A percentile compares a stretch with the other conserved stretches of the same genome.
phyloP scores from a whole-genome alignment of 73 alveolate species.

The Tetrahymena thermophila region DNA sequence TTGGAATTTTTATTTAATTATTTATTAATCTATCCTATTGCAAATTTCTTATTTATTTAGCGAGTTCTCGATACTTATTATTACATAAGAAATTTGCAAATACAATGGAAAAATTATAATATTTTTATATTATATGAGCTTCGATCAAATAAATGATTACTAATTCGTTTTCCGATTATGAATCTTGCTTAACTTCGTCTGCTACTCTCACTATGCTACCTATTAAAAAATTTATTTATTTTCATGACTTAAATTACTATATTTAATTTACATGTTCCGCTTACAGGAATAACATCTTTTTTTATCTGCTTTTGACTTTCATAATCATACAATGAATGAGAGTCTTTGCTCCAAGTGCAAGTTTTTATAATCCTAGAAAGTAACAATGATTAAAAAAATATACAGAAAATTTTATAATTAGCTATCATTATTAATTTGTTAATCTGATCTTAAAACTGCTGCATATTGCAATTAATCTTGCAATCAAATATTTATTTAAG shows the following conservation, averaged over 20 bases:
- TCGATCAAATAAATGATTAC: not conserved
- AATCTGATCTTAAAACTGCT: not conserved
- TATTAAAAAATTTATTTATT: not conserved
- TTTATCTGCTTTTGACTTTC: not conserved
- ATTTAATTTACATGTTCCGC: not conserved
- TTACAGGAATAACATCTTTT: not conserved
- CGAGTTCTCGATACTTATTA: no score
- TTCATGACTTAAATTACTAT: not conserved
- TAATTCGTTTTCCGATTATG: not conserved
- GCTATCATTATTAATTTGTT: not conserved
- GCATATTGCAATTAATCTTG: no score
- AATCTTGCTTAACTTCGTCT: not conserved
- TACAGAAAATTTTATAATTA: no score
- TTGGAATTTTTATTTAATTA: no score
- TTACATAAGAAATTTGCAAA: not conserved
- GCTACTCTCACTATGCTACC: constrained; percentile 1
- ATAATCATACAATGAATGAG: constrained; percentile 12
- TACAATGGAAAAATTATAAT: not conserved
- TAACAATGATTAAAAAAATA: not conserved
- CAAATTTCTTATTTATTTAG: not conserved
- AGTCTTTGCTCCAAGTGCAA: constrained; percentile 17
- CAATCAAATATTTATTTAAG: no score
- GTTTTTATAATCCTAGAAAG: not conserved
- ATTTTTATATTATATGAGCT: not conserved
- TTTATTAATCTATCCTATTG: not conserved